Conservation (phyloP, 2,329 filamentous ascomycete species). For the Exophiala alcalophila region DNA sequence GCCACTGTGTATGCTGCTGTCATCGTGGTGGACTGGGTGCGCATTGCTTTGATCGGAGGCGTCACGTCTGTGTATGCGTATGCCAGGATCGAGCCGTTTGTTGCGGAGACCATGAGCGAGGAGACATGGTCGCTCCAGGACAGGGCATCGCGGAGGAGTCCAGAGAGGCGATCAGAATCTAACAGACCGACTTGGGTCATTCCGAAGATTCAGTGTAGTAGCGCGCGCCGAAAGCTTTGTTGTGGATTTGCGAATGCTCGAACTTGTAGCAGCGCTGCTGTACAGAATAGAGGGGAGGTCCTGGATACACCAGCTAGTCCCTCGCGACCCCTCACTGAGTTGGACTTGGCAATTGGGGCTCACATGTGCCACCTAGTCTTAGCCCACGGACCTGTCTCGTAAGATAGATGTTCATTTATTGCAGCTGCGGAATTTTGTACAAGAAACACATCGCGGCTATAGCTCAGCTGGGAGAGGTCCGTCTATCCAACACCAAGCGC, state of each 20-base stretch:
- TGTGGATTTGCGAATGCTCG: too few relatives aligned
- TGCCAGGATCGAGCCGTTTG: slow-evolving; percentile 31
- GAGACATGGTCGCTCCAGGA: slow-evolving; percentile 29
- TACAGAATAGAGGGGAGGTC: too few relatives aligned
- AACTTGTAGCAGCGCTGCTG: too few relatives aligned
- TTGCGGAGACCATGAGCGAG: slow-evolving; percentile 30
- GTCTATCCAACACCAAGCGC: neutral
- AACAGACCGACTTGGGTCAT: slow-evolving; percentile 29
- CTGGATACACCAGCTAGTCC: too few relatives aligned
- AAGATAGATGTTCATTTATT: too few relatives aligned
- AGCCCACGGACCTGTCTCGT: too few relatives aligned
- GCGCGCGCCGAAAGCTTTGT: too few relatives aligned
- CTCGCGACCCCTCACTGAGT: too few relatives aligned
- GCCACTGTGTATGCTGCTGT: slow-evolving; percentile 31
- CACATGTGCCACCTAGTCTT: too few relatives aligned
- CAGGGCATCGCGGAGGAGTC: slow-evolving; percentile 28
- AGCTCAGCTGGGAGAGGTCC: neutral
- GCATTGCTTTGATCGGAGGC: slow-evolving; percentile 29
- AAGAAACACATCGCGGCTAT: neutral
- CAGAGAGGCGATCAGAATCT: slow-evolving; percentile 28
- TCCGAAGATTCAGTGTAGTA: too few relatives aligned
- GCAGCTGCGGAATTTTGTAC: too few relatives aligned
- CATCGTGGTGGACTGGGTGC: slow-evolving; percentile 31
- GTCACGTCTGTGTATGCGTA: slow-evolving; percentile 27
- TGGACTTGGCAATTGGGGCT: too few relatives aligned